Evolutionary conservation across 2,329 filamentous ascomycete genomes (phyloP).

Genomic region (Aspergillus alliaceus): DNA sequence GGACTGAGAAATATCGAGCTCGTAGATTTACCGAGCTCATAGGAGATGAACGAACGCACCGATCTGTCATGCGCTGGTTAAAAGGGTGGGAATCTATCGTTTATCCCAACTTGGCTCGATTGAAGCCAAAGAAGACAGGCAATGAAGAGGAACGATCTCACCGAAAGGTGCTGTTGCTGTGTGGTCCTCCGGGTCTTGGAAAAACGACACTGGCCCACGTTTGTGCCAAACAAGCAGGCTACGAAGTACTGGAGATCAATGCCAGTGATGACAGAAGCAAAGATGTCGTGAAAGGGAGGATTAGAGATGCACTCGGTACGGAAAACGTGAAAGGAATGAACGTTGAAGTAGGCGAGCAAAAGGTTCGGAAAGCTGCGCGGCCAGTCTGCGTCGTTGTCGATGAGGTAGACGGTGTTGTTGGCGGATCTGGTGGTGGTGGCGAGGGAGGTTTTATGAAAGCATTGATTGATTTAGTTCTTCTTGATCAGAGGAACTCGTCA

Average conservation of each 20-base stretch:
- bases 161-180: constrained; percentile 83
- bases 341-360: constrained; percentile 46
- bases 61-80: constrained; percentile 85
- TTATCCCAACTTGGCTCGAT: constrained; percentile 72
- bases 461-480: constrained; percentile 80
- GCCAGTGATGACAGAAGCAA: constrained; percentile 91
- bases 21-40: constrained; percentile 89
- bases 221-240: constrained; percentile 90
- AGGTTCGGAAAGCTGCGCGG: constrained; percentile 70
- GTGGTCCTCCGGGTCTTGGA: constrained; percentile 87
- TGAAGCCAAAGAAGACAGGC: constrained; percentile 53
- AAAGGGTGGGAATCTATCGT: constrained; percentile 93
- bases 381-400: constrained; percentile 94
- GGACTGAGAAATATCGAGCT: constrained; percentile 97
- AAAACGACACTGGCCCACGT: constrained; percentile 97
- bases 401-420: constrained; percentile 91
- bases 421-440: constrained; percentile 71
- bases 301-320: constrained; percentile 87
- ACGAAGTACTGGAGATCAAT: constrained; percentile 96
- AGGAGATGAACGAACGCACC: constrained; percentile 91
- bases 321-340: constrained; percentile 79
- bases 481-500: constrained; percentile 78
- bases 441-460: constrained; percentile 96
- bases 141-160: constrained; percentile 71
- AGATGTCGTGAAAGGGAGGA: constrained; percentile 86